Base-by-base conservation (phyloP, 2,329 filamentous ascomycete species). In the Botrytis squamosa region DNA sequence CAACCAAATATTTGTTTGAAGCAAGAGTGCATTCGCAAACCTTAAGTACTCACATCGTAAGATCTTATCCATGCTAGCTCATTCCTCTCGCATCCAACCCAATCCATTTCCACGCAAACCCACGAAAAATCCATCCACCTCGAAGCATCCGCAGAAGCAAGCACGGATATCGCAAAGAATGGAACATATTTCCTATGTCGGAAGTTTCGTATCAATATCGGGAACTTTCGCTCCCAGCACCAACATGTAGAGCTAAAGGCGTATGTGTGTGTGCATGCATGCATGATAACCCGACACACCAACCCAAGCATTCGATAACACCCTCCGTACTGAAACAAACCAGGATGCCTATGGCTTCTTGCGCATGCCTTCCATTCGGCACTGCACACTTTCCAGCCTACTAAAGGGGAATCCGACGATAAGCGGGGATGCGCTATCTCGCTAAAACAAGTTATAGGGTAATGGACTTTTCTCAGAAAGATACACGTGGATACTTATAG, bases 401-500 rank as follows among this genome's bases (percentile, higher is more conserved):
- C 36, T 14, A 40, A 8, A n/a, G 59, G 59, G 36, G 59, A 25
- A 62, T 38, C 36, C 59, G 33, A 64, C 38, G 62, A 29, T 64
- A 64, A 64, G 62, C 62, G 62, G 62, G 38, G 25, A 29, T 33
- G 29, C 20, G 33, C 29, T 60, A 36, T 36, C 33, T 64, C 38
- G 62, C 38, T n/a, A 42, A 10, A 10, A n/a, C 2, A 29, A 22
- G 62, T 42, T 64, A 64, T 64, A 64, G 62, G 62, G 62, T 64
- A 64, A 64, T 64, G 38, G 20, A 7, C 52, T 29, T 33, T 29
- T 8, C n/a, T 3, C 7, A 7, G 25, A 20, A 20, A 64, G 62
- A 46, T 46, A 65, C 40, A 46, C 40, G 62, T 65, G 62, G 62
- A 65, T 65, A 44, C 18, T 22, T 44, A 65, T 44, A 44, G 62